A percentile compares a stretch with the other conserved stretches of the same genome.
Conservation (phyloP, 305 asterid genomes). For the Fraxinus albicans region DNA sequence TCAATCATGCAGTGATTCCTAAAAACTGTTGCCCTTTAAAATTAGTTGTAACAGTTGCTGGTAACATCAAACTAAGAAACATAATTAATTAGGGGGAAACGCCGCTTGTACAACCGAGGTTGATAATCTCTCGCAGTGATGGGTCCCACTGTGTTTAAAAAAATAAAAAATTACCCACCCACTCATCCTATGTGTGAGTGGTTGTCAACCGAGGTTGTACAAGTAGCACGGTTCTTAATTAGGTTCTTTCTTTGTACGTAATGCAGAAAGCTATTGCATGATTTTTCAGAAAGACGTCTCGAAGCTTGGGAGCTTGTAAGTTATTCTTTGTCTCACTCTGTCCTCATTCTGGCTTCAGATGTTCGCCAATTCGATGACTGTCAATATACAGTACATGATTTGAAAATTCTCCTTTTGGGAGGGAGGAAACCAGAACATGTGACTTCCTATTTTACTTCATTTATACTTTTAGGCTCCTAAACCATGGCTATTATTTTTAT, state of each 20-base stretch:
- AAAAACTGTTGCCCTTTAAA: not conserved
- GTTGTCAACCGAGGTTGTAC: no score
- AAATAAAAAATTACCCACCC: no score
- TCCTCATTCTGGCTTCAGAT: not conserved
- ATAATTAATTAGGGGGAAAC: not conserved
- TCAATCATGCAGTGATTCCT: not conserved
- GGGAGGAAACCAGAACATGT: not conserved
- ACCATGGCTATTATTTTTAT: not conserved
- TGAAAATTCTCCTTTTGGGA: not conserved
- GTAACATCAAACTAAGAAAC: slow-evolving; percentile 2
- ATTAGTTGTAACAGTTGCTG: slow-evolving; percentile 6
- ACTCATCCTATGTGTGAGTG: no score
- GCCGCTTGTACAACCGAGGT: no score
- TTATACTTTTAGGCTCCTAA: not conserved
- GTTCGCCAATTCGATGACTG: not conserved
- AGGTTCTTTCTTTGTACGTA: slow-evolving; percentile 1
- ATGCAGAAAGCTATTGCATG: slow-evolving; percentile 53
- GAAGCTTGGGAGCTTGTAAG: slow-evolving; percentile 92
- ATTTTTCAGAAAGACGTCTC: slow-evolving; percentile 35
- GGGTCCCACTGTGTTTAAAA: no score
- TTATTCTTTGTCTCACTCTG: slow-evolving; percentile 14
- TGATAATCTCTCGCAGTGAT: no score
- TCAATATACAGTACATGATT: not conserved
- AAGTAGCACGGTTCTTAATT: no score
- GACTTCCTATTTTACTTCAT: not conserved